Base-by-base conservation (phyloP, 768 basidiomycete genomes). In the Trametes gibbosa region DNA sequence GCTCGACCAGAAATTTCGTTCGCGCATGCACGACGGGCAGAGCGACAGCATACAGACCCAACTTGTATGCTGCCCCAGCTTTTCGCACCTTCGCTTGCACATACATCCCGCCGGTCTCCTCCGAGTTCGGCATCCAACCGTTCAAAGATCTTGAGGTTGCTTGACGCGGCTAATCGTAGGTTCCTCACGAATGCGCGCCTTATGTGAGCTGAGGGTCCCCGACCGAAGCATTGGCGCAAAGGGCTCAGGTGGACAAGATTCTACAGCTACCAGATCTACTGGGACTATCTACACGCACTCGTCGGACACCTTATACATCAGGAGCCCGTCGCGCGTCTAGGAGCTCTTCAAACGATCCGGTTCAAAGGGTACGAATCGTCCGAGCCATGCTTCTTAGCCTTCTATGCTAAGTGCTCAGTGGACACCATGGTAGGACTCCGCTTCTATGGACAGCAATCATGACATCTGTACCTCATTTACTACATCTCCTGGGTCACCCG, bases 21-120 rank as follows among this genome's bases (percentile, higher is more conserved):
- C 19, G 70, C 69, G n/a, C 64, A 69, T 40, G 63, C 66, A 25
- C 61, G 54, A 46, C 61, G 40, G 35, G 35, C 25, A n/a, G 6
- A 9, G 4, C 13, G 23, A 29, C 45, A 2, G 3, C 32, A 42
- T 14, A 19, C 17, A 34, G 24, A 43, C 1, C 17, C 29, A 14
- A 34, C 4, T 16, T 5, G 24, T 14, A 32, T n/a, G 16, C 0
- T 8, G 12, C 1, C 1, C 9, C 17, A 53, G 4, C n/a, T 14
- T n/a, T 32, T 46, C 19, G 8, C 17, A 9, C 14, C 53, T 3
- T 34, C 41, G 5, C 5, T 42, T 12, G 23, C 35, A 9, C 35
- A 14, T 13, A 23, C 35, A 16, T 10, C 23, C 6, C 24, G 27
- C 43, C 40, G 39, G 23, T 35, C 47, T 13, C 21, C 53, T n/a